phyloP scores from a whole-genome alignment of 2,329 filamentous ascomycete species.

The Cladosporium sp. region DNA sequence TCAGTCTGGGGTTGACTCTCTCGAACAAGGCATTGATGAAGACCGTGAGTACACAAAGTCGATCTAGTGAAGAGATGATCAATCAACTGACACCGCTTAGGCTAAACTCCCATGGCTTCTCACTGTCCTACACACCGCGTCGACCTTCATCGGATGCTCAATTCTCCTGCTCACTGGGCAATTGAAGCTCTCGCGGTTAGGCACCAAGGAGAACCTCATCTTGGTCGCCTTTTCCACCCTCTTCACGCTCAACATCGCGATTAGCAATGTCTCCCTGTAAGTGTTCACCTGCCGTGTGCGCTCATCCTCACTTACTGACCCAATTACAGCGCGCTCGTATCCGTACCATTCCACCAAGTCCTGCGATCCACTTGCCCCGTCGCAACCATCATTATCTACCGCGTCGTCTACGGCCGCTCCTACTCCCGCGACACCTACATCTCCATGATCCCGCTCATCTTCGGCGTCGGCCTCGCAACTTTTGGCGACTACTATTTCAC shows the following conservation, averaged over 20 bases:
- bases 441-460: conserved; percentile 52
- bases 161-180: conserved; percentile 46
- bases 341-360: conserved; percentile 59
- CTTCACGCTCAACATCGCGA: conserved; percentile 57
- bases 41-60: conserved; percentile 40
- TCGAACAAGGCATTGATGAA: conserved; percentile 53
- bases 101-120: conserved; percentile 57
- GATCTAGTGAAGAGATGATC: background rate
- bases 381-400: conserved; percentile 56
- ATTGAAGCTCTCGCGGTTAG: conserved; percentile 48
- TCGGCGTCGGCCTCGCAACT: conserved; percentile 54
- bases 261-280: conserved; percentile 53
- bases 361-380: conserved; percentile 56
- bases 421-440: conserved; percentile 53
- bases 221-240: conserved; percentile 53
- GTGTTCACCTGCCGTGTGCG: background rate
- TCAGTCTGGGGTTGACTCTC: conserved; percentile 47
- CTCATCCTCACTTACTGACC: background rate
- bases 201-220: conserved; percentile 48
- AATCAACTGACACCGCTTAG: conserved; percentile 26
- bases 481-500: conserved; percentile 59
- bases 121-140: conserved; percentile 52
- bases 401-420: conserved; percentile 47
- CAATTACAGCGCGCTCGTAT: conserved; percentile 38
- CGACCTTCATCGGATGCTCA: conserved; percentile 50